Conservation (phyloP, 2,329 filamentous ascomycete species). For the Claviceps sorghi region DNA sequence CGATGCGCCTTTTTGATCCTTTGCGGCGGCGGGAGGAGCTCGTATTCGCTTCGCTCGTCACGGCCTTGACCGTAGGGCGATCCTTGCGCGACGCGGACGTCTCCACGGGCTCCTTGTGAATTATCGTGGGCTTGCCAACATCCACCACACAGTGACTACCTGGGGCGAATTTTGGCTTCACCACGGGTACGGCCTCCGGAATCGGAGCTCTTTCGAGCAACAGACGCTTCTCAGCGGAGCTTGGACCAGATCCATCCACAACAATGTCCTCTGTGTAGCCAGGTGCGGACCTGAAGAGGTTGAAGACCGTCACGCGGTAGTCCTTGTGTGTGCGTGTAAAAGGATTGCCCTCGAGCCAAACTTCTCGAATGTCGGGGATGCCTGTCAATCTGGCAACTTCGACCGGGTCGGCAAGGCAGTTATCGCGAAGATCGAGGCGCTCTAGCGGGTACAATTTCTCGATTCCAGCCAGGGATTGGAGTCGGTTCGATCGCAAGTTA, state of each 20-base stretch:
- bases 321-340: conserved; percentile 76
- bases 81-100: conserved; percentile 44
- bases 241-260: conserved; percentile 72
- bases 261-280: conserved; percentile 83
- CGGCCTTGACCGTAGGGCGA: conserved; percentile 34
- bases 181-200: conserved; percentile 59
- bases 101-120: conserved; percentile 37
- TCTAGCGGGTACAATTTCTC: conserved; percentile 82
- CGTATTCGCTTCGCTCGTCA: conserved; percentile 43
- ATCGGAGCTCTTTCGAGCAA: conserved; percentile 71
- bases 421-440: conserved; percentile 80
- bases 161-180: conserved; percentile 47
- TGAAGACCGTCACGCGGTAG: conserved; percentile 87
- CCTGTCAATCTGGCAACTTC: conserved; percentile 81
- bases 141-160: conserved; percentile 49
- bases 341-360: conserved; percentile 85
- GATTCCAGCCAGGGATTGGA: conserved; percentile 75
- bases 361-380: conserved; percentile 80
- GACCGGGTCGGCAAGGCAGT: conserved; percentile 75
- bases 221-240: conserved; percentile 72
- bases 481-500: conserved; percentile 77
- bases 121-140: conserved; percentile 51
- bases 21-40: conserved; percentile 45
- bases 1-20: conserved; percentile 47
- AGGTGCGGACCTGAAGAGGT: conserved; percentile 78